Evolutionary conservation across 2,329 filamentous ascomycete genomes (phyloP).

Genomic region (Leptosphaerulina australis): DNA sequence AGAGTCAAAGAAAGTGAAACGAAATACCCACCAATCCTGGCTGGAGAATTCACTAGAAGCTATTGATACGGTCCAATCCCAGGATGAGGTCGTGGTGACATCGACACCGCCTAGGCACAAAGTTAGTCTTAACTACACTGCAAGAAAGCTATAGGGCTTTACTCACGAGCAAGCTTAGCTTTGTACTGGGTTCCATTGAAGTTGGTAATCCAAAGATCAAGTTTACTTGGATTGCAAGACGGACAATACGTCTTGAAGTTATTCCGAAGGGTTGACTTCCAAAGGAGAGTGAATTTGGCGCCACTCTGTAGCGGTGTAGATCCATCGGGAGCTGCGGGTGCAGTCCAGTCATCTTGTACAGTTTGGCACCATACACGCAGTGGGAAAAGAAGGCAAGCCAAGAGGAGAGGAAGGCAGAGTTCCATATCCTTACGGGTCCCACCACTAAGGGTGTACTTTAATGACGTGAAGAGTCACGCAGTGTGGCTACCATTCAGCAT

Average conservation of each 20-base stretch:
- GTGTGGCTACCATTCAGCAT: too few species aligned
- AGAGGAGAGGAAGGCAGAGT: conserved; percentile 1
- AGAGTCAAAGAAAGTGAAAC: conserved; percentile 19
- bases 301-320: conserved; percentile 23
- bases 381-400: conserved; percentile 8
- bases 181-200: conserved; percentile 15
- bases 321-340: conserved; percentile 23
- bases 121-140: conserved; percentile 6
- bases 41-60: conserved; percentile 17
- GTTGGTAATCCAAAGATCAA: conserved; percentile 28
- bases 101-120: conserved; percentile 17
- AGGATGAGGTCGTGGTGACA: conserved; percentile 18
- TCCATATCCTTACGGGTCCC: conserved; percentile 1
- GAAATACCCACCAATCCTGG: conserved; percentile 23
- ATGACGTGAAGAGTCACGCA: too few species aligned
- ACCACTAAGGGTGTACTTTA: not conserved
- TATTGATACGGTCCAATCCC: conserved; percentile 26
- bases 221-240: conserved; percentile 17
- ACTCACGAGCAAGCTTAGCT: conserved; percentile 23
- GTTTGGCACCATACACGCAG: conserved; percentile 20
- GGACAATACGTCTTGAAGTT: conserved; percentile 16
- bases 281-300: conserved; percentile 20
- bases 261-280: conserved; percentile 20
- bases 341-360: conserved; percentile 26
- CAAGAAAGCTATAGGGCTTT: not conserved